These are phyloP conservation scores for Xylariaceae sp. DNA, from an alignment of 2,329 filamentous ascomycete genomes.

Conservation along the genomic window DNA sequence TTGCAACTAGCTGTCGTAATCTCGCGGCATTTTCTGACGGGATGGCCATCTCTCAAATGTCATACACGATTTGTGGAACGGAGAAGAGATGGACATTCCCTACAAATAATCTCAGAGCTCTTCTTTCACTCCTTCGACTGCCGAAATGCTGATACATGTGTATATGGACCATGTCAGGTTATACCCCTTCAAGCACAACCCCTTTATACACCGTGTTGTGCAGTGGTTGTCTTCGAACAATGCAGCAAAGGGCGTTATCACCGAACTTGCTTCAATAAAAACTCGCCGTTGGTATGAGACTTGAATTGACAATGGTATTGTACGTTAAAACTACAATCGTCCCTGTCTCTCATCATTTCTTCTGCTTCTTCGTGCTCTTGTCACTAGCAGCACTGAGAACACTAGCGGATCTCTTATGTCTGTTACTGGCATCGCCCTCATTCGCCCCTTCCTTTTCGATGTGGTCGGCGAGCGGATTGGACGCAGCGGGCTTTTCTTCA, in stretches of 20 bases:
- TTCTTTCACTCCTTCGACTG: too few species aligned
- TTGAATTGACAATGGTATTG: not conserved
- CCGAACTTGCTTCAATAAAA: not conserved
- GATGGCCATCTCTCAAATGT: too few species aligned
- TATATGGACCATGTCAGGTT: not conserved
- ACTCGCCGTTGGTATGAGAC: too few species aligned
- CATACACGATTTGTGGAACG: too few species aligned
- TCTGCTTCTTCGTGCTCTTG: conserved; percentile 53
- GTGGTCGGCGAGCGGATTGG: conserved; percentile 20
- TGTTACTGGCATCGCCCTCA: conserved; percentile 32
- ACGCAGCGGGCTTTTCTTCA: not conserved
- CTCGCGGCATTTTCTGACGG: too few species aligned
- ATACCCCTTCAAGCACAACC: not conserved
- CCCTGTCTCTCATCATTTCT: conserved; percentile 36
- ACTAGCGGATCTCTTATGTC: conserved; percentile 76
- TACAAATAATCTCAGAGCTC: too few species aligned
- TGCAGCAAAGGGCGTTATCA: not conserved
- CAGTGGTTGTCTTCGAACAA: too few species aligned
- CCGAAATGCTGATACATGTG: too few species aligned
- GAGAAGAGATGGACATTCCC: too few species aligned
- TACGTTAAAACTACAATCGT: not conserved
- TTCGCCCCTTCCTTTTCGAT: not conserved
- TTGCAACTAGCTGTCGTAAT: too few species aligned
- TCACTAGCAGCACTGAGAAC: conserved; percentile 68
- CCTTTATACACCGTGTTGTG: too few species aligned